Evolutionary conservation across 306 rosid genomes (phyloP).

Genomic region (Phaseolus lunatus): DNA sequence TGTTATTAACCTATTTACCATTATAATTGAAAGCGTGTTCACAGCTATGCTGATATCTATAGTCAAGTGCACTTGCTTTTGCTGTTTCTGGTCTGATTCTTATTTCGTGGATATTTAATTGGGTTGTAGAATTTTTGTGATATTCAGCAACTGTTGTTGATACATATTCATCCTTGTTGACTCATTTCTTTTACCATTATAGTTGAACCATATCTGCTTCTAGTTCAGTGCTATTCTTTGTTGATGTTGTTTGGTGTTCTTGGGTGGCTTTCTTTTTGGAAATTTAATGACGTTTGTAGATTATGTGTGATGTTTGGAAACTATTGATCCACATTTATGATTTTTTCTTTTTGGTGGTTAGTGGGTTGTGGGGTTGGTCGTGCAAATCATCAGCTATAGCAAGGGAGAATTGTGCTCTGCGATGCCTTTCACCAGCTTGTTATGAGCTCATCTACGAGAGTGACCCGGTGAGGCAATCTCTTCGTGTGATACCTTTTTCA

Average conservation of each 20-base stretch:
- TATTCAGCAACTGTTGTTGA: constrained; percentile 18
- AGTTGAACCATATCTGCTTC: background rate
- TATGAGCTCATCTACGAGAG: constrained; percentile 77
- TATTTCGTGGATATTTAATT: background rate
- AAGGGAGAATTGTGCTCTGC: constrained; percentile 91
- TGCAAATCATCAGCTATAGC: constrained; percentile 76
- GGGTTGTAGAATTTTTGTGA: background rate
- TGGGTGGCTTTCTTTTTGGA: background rate
- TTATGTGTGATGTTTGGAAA: constrained; percentile 5
- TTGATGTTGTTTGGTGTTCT: constrained; percentile 56
- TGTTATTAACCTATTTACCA: constrained; percentile 20
- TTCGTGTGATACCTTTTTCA: constrained; percentile 3
- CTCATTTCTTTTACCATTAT: background rate
- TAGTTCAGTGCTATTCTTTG: constrained; percentile 61
- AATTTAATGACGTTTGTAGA: constrained; percentile 18
- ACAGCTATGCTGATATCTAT: constrained; percentile 62
- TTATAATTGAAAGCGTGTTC: constrained; percentile 31
- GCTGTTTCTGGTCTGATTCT: background rate
- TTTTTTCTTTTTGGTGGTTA: constrained; percentile 33
- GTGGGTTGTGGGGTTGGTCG: constrained; percentile 89
- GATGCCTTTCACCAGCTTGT: constrained; percentile 87
- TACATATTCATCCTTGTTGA: background rate
- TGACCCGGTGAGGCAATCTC: constrained; percentile 76
- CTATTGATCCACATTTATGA: constrained; percentile 21
- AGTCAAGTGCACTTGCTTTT: constrained; percentile 48